Evolutionary conservation across 2,329 filamentous ascomycete species (phyloP).

Genomic region (Fusarium nurragi): DNA sequence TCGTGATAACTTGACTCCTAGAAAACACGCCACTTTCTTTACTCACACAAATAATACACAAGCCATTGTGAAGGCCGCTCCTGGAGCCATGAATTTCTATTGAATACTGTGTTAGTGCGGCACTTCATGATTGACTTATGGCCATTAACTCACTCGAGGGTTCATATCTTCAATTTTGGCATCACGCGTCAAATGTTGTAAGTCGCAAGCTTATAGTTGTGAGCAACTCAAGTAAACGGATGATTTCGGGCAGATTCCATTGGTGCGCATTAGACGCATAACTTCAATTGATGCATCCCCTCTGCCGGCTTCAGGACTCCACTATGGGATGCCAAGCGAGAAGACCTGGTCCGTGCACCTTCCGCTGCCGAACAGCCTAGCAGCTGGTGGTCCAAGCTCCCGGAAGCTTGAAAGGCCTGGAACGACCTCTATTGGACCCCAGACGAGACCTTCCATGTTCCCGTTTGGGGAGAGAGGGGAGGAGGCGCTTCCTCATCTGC

Average conservation of each 20-base stretch:
- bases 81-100: conserved; percentile 59
- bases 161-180: conserved; percentile 37
- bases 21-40: conserved; percentile 32
- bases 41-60: conserved; percentile 59
- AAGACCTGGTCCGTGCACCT: conserved; percentile 26
- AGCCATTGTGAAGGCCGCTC: conserved; percentile 65
- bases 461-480: conserved; percentile 10
- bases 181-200: neutral
- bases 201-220: neutral
- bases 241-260: conserved; percentile 13
- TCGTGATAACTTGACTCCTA: neutral
- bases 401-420: conserved; percentile 42
- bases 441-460: conserved; percentile 22
- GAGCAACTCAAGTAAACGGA: conserved; percentile 8
- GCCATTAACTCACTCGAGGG: conserved; percentile 39
- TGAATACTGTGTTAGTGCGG: conserved; percentile 7
- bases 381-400: conserved; percentile 45
- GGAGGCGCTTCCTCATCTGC: conserved; percentile 15
- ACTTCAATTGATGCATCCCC: conserved; percentile 44
- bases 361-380: conserved; percentile 39
- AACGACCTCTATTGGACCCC: conserved; percentile 40
- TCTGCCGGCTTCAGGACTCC: conserved; percentile 9
- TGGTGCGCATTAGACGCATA: conserved; percentile 34
- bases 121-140: fast-evolving
- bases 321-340: conserved; percentile 26